Percentiles rank a stretch among this genome's conserved stretches.
phyloP scores from a whole-genome alignment of 345 rosid genomes.

The Camelina laxa region DNA sequence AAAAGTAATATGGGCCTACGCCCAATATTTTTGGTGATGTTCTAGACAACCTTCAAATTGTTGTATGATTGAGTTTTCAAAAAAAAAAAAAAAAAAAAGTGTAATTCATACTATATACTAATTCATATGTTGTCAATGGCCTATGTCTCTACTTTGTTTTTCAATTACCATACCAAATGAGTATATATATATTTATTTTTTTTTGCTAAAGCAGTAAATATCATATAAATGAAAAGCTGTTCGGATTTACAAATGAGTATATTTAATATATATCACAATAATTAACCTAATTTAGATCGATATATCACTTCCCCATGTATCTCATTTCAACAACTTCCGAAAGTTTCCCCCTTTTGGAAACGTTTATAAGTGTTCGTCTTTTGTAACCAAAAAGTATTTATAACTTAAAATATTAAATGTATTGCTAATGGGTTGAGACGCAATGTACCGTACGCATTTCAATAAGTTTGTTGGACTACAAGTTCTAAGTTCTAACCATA shows the following conservation, averaged over 20 bases:
- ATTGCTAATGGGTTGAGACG: constrained; percentile 22
- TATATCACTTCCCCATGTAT: not conserved
- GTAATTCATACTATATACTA: constrained; percentile 25
- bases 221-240: too few species aligned
- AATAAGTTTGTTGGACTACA: constrained; percentile 3
- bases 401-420: not conserved
- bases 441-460: constrained; percentile 12
- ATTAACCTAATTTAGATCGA: constrained; percentile 19
- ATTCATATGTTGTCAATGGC: not conserved
- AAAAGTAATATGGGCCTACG: too few species aligned
- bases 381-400: constrained; percentile 9
- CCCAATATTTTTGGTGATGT: not conserved
- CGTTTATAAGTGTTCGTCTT: constrained; percentile 23
- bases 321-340: constrained; percentile 29
- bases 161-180: constrained; percentile 1
- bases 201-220: too few species aligned
- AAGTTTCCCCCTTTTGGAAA: constrained; percentile 29
- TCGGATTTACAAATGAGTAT: too few species aligned
- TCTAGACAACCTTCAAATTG: not conserved
- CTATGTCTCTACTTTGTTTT: not conserved
- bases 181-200: too few species aligned
- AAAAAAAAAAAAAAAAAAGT: too few species aligned
- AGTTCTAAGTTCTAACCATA: constrained; percentile 21
- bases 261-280: constrained; percentile 17
- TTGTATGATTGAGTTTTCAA: constrained; percentile 9